Evolutionary conservation across 1,139 yeast species (phyloP).

Genomic region (Yamadazyma songkhlaensis): DNA sequence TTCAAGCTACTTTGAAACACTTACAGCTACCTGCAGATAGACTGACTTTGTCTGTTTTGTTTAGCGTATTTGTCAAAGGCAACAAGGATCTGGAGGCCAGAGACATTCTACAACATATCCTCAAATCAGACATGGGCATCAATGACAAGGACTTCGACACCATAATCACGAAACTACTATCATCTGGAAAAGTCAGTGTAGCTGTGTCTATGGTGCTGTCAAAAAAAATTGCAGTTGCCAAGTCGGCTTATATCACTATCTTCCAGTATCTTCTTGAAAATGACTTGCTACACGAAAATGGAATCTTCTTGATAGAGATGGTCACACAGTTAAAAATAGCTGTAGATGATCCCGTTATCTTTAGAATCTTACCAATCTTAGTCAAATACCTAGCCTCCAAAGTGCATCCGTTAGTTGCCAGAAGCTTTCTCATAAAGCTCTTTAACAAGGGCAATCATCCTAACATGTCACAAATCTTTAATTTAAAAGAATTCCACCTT

Average conservation of each 20-base stretch:
- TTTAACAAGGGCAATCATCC: constrained; percentile 1
- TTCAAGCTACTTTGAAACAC: constrained; percentile 19
- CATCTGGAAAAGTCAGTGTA: constrained; percentile 22
- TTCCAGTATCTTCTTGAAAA: constrained; percentile 8
- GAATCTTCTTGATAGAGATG: constrained; percentile 5
- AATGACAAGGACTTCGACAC: constrained; percentile 24
- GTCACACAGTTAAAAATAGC: constrained; percentile 1
- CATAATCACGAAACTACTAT: constrained; percentile 27
- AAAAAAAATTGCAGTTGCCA: constrained; percentile 22
- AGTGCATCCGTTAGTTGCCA: constrained; percentile 1
- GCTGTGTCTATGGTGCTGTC: constrained; percentile 21
- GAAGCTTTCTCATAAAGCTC: constrained; percentile 4
- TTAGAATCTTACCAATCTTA: constrained; percentile 5
- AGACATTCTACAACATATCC: constrained; percentile 27
- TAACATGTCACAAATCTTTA: background rate
- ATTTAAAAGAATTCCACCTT: constrained; percentile 2
- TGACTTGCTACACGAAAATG: background rate
- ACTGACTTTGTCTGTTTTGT: constrained; percentile 32
- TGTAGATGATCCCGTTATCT: constrained; percentile 1
- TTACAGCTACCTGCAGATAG: constrained; percentile 29
- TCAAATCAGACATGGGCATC: constrained; percentile 26
- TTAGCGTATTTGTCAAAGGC: constrained; percentile 26
- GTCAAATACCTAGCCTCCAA: constrained; percentile 2
- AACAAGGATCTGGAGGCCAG: constrained; percentile 29
- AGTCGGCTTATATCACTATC: constrained; percentile 20